phyloP scores from a whole-genome alignment of 148 eudicot species.

The Heliamphora exappendiculata region DNA sequence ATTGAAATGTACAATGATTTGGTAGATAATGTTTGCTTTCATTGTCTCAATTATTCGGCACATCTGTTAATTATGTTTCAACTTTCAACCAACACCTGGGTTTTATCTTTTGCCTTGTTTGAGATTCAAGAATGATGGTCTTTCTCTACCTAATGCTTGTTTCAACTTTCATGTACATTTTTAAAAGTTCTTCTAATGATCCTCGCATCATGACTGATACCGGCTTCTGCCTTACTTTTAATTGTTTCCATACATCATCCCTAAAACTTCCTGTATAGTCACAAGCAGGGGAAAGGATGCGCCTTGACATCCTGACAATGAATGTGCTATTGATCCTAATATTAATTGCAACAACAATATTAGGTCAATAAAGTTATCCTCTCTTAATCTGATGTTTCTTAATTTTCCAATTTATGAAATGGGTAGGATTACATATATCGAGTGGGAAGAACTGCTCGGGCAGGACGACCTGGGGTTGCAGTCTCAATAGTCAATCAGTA shows the following conservation, averaged over 20 bases:
- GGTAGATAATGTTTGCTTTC: too few species aligned
- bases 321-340: not conserved
- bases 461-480: conserved; percentile 87
- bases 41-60: not conserved
- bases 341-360: too few species aligned
- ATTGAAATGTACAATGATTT: too few species aligned
- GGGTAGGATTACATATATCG: conserved; percentile 88
- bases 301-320: not conserved
- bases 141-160: not conserved
- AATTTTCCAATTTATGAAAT: conserved; percentile 6
- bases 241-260: not conserved
- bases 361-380: not conserved
- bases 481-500: conserved; percentile 80
- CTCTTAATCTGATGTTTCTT: not conserved
- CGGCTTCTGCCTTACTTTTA: not conserved
- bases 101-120: not conserved
- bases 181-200: not conserved
- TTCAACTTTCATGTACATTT: not conserved
- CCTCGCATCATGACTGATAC: not conserved
- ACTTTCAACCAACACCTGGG: not conserved
- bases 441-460: conserved; percentile 98
- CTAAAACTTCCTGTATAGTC: not conserved
- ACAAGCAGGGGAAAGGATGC: too few species aligned
- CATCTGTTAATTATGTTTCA: not conserved
- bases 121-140: not conserved